Evolutionary conservation across 768 basidiomycete species (phyloP).

Genomic region (Suillus brevipes): DNA sequence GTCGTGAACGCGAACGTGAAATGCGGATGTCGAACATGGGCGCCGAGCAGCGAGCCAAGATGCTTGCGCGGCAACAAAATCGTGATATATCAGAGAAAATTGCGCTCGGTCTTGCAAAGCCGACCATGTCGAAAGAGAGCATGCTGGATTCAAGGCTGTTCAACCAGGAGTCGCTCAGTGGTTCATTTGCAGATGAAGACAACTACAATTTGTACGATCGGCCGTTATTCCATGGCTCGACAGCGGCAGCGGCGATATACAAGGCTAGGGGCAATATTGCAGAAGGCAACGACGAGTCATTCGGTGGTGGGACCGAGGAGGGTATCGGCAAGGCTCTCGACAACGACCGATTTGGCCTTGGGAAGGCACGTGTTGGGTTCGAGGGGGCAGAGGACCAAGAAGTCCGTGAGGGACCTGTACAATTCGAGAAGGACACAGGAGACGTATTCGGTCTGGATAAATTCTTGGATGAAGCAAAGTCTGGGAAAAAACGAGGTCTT

Average conservation of each 20-base stretch:
- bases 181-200: conserved; percentile 87
- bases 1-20: conserved; percentile 92
- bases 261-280: conserved; percentile 87
- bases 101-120: conserved; percentile 96
- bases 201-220: conserved; percentile 94
- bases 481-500: conserved; percentile 86
- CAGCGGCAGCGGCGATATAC: conserved; percentile 99
- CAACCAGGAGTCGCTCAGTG: conserved; percentile 88
- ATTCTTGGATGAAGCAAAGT: conserved; percentile 96
- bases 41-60: conserved; percentile 91
- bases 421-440: conserved; percentile 97
- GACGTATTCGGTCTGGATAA: conserved; percentile 97
- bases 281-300: conserved; percentile 87
- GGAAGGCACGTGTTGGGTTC: conserved; percentile 81
- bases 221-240: conserved; percentile 94
- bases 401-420: conserved; percentile 88
- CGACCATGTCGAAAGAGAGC: conserved; percentile 92
- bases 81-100: conserved; percentile 99
- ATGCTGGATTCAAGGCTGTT: conserved; percentile 97
- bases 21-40: conserved; percentile 99
- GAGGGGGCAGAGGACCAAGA: conserved; percentile 89
- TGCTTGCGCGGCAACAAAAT: conserved; percentile 93
- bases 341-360: conserved; percentile 93
- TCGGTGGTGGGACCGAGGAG: conserved; percentile 93
- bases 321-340: conserved; percentile 88